Base-by-base conservation (phyloP, 2,329 filamentous ascomycete species). In the Alternaria triticina region DNA sequence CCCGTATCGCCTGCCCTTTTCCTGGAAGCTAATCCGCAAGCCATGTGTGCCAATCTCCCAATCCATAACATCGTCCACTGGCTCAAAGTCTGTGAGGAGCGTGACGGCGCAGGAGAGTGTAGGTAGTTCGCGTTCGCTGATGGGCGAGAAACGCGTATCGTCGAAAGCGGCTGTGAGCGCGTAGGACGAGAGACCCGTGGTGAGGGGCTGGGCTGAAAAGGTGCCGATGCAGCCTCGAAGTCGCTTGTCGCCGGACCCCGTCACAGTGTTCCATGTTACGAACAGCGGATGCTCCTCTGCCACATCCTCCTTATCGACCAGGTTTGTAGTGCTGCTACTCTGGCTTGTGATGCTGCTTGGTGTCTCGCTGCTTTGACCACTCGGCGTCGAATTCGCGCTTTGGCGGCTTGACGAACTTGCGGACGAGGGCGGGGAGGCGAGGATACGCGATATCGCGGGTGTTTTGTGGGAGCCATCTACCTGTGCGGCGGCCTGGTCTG, bases 211-310 rank as follows among this genome's bases (percentile, higher is more conserved):
- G 9, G 62, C 44, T 22, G 57, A 49, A 57, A 65, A 65, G 23
- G 95, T 99, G 70, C 96, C 96, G 77, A 99, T 98, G 84, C 96
- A 99, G 63, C 96, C 96, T 63, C 96, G 90, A 45, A 99, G 87
- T 23, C 86, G 87, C 77, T 90, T 89, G 68, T 88, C 82, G 27
- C 88, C 70, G 57, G 78, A 83, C 8, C 43, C 20, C 12, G 87
- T 88, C 58, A 93, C 72, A 0, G 88, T 93, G 82, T 97, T 97
- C 94, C 95, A 98, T 8, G 94, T 97, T 50, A 99, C 92, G 78
- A 98, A 98, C 43, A 98, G 86, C 1, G 95, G 95, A 66, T 87
- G 85, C 82, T 77, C 27, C 80, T 65, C 70, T 61, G 67, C 52
- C 68, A 70, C 45, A 70, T 70, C 62, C 77, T 72, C 57, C 74